Evolutionary conservation across 1,139 yeast genomes (phyloP).

Genomic region (Eremothecium sinecaudum): DNA sequence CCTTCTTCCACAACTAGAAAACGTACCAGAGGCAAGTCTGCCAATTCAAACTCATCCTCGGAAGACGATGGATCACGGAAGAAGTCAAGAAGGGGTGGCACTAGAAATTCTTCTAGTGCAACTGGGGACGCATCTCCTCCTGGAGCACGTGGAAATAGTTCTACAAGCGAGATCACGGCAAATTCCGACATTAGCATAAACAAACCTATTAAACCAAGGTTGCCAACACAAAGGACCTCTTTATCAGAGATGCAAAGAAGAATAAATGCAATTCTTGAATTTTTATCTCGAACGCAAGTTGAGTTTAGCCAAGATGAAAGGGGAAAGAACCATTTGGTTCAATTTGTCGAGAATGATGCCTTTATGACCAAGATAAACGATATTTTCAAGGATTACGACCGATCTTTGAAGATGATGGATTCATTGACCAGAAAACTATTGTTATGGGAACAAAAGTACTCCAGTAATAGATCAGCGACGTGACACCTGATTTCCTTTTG

Average conservation of each 20-base stretch:
- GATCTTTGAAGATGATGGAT: conserved; percentile 57
- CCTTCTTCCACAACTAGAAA: conserved; percentile 1
- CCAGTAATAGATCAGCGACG: conserved; percentile 1
- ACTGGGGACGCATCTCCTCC: background rate
- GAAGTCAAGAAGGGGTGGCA: conserved; percentile 6
- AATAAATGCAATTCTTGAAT: conserved; percentile 81
- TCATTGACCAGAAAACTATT: conserved; percentile 54
- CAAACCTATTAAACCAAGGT: conserved; percentile 68
- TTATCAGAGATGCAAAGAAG: conserved; percentile 75
- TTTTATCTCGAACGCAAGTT: conserved; percentile 69
- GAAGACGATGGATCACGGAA: conserved; percentile 10
- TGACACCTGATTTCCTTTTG: background rate
- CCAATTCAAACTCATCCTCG: conserved; percentile 8
- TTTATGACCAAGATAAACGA: conserved; percentile 28
- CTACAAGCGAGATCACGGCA: background rate
- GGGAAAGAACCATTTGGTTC: conserved; percentile 41
- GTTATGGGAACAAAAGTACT: conserved; percentile 62
- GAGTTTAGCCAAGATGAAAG: conserved; percentile 65
- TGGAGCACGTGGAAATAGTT: background rate
- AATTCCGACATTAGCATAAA: conserved; percentile 30
- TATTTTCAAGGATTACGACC: conserved; percentile 42
- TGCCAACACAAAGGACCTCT: conserved; percentile 63
- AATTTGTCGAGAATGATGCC: conserved; percentile 34
- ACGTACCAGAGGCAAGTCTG: conserved; percentile 5
- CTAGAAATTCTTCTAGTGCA: conserved; percentile 3